Base-by-base conservation (phyloP, 75 land plant species). In the Ceratopteris richardii region DNA sequence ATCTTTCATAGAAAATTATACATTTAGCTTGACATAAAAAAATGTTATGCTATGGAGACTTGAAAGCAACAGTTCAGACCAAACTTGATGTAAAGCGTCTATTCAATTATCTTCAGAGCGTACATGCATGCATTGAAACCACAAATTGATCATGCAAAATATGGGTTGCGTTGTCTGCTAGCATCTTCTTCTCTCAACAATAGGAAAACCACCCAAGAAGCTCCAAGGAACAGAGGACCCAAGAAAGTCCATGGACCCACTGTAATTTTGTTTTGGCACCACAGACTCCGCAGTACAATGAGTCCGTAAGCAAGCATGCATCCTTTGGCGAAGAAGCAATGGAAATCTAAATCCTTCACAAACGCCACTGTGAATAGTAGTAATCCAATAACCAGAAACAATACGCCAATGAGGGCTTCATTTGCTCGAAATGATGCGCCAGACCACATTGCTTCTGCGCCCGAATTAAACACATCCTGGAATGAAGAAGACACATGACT, bases 181-280 rank as follows among this genome's bases (percentile, higher is more conserved):
- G n/a, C 82, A 58, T 83, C 78, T 62, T 83, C 79, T 62, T 83
- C 85, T 44, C 86, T 72, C 86, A 82, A 83, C 12, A 75, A 71
- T 48, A 83, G 60, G 40, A 79, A 67, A 65, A 79, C 65, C n/a
- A 83, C 65, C 86, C 86, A 83, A 0, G 79, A 83, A 19, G 70
- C 40, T 6, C 67, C 70, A 37, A 78, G 48, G 0, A 66, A 48
- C 36, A 78, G 14, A 56, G 78, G 82, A 0, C 82, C 82, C 14
- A 72, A 67, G 17, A 75, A 57, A 29, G 73, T 77, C 60, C 70
- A 36, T 1, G 70, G 73, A 67, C 69, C 74, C 46, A 78, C 85
- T 27, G 78, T 78, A 27, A 78, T 44, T 48, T 52, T 67, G 51
- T 61, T 64, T 60, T 75, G 82, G 61, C 78, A 78, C 30, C 30